Base-by-base conservation (phyloP, 2,329 filamentous ascomycete genomes). In the Trichoderma harzianum region DNA sequence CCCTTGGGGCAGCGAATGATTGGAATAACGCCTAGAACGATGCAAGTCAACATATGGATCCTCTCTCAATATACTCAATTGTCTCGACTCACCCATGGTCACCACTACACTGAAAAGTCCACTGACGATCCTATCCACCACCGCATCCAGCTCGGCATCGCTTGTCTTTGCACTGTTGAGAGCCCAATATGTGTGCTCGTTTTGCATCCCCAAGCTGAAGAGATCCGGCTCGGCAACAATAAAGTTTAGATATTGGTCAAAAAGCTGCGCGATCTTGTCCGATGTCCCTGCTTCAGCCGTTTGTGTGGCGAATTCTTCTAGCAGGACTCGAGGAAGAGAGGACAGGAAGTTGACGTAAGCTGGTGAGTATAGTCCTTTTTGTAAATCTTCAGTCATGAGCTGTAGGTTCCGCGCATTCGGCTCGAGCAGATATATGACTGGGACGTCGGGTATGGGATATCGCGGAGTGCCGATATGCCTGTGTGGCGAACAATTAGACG, bases 291-390 rank as follows among this genome's bases (percentile, higher is more conserved):
- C 90, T 34, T 92, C 85, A 7, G 94, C 95, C 12, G 95, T 97
- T 79, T 97, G 91, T 18, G 93, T 87, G 5, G 95, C 96, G 80
- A 99, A 98, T 73, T 98, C 95, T 84, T 99, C 96, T 65, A 99
- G 89, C 18, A 98, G 86, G 8, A 94, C 92, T 74, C 96, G 89
- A 5, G 95, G 93, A 80, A 99, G 91, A 21, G 95, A 98, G 57
- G 94, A 97, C 69, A 98, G 89, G 82, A 99, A 98, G 84, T 99
- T 99, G 83, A 99, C 90, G 80, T 98, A 97, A 74, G 95, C 95
- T 0, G 95, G 95, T 30, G 93, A 92, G 82, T 99, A 99, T 32
- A 99, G 88, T 62, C 91, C 93, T 74, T 92, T 93, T 74, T 95
- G 89, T 16, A 99, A 89, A 79, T 99, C 97, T 75, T 86, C 89